phyloP scores from a whole-genome alignment of 75 land plant genomes.

The Cunninghamia lanceolata region DNA sequence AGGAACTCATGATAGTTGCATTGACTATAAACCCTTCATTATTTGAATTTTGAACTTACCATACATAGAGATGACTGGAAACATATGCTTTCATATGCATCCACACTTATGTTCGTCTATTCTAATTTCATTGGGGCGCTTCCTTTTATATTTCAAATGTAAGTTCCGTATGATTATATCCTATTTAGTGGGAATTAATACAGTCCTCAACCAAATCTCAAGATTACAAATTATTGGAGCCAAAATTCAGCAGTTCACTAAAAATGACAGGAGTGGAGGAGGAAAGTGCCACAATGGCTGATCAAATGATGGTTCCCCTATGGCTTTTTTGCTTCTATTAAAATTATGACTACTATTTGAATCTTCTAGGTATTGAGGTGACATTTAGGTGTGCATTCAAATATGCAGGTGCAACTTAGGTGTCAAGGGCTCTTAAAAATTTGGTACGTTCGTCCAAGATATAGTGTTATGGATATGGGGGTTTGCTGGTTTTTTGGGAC shows the following conservation, averaged over 20 bases:
- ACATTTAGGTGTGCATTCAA: not conserved
- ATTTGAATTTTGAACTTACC: not conserved
- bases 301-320: not conserved
- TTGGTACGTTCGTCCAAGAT: too few species aligned
- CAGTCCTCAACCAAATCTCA: not conserved
- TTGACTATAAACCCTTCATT: not conserved
- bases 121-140: not conserved
- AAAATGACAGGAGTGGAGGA: not conserved
- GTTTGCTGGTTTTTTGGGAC: too few species aligned
- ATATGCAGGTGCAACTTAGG: not conserved
- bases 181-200: not conserved
- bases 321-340: not conserved
- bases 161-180: not conserved
- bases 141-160: not conserved
- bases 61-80: not conserved
- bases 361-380: not conserved
- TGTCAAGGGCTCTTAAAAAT: too few species aligned
- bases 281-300: not conserved
- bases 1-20: not conserved
- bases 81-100: not conserved
- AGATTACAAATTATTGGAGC: not conserved
- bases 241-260: not conserved
- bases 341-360: not conserved
- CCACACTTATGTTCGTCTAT: not conserved
- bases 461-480: too few species aligned